Conservation (phyloP, 257 asterid species). For the Oldenlandia corymbosa region DNA sequence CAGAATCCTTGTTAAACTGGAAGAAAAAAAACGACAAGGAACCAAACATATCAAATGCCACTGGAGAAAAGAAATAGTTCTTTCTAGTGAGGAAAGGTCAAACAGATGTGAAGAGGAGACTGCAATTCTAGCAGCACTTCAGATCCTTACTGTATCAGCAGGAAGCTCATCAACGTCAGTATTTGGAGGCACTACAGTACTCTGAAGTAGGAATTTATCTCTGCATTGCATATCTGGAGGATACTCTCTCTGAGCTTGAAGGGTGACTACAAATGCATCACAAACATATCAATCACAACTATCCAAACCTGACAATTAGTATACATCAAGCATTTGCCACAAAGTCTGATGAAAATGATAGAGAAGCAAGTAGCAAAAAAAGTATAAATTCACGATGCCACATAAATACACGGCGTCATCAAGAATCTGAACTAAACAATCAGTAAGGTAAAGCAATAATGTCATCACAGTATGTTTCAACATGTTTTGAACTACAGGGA, state of each 20-base stretch:
- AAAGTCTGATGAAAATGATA: not conserved
- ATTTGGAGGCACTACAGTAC: slow-evolving; percentile 47
- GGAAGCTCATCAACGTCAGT: slow-evolving; percentile 60
- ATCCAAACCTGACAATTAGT: not conserved
- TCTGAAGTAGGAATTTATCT: slow-evolving; percentile 76
- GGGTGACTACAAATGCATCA: slow-evolving; percentile 50
- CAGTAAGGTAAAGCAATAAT: not conserved
- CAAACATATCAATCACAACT: slow-evolving; percentile 4
- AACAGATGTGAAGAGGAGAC: slow-evolving; percentile 1
- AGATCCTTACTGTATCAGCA: slow-evolving; percentile 47
- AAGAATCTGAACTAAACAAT: too few relatives aligned
- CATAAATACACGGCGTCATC: not conserved
- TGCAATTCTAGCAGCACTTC: not conserved
- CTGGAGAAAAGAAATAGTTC: not conserved
- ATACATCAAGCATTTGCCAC: not conserved
- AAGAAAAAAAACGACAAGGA: slow-evolving; percentile 11
- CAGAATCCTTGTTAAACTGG: slow-evolving; percentile 67
- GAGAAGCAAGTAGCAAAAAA: not conserved
- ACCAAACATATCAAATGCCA: not conserved
- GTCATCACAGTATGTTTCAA: not conserved
- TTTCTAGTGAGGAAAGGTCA: slow-evolving; percentile 3
- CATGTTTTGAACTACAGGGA: not conserved
- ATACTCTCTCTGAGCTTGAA: slow-evolving; percentile 71
- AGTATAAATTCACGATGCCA: not conserved
- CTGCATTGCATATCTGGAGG: slow-evolving; percentile 77